Evolutionary conservation across 176 grass and related monocot species (phyloP).

Genomic region (Eragrostis nindensis): DNA sequence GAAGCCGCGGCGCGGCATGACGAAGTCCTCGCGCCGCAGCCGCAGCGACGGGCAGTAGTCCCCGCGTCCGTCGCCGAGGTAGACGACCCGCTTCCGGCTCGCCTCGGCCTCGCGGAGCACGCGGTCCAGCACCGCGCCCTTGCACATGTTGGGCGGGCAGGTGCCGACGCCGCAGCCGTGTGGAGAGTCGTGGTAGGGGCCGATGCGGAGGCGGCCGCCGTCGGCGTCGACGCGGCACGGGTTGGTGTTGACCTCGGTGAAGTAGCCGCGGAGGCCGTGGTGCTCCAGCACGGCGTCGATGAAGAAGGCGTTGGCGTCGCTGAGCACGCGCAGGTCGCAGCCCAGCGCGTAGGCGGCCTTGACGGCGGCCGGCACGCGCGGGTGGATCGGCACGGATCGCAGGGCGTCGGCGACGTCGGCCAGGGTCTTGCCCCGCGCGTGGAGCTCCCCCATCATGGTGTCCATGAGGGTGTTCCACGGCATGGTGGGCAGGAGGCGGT

Average conservation of each 20-base stretch:
- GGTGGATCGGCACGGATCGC: conserved; percentile 48
- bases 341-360: conserved; percentile 58
- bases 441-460: conserved; percentile 69
- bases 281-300: conserved; percentile 80
- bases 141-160: conserved; percentile 98
- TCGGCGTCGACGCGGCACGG: conserved; percentile 58
- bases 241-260: conserved; percentile 91
- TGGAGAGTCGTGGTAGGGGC: conserved; percentile 66
- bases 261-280: conserved; percentile 69
- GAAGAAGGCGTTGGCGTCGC: conserved; percentile 94
- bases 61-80: conserved; percentile 82
- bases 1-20: conserved; percentile 76
- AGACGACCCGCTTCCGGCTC: conserved; percentile 62
- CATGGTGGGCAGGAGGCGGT: conserved; percentile 87
- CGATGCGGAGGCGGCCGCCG: conserved; percentile 70
- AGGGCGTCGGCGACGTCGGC: conserved; percentile 58
- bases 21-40: conserved; percentile 54
- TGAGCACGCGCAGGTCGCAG: conserved; percentile 83
- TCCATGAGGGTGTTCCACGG: conserved; percentile 91
- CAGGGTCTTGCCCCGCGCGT: conserved; percentile 46
- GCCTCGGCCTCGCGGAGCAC: conserved; percentile 25
- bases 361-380: conserved; percentile 54
- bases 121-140: conserved; percentile 65
- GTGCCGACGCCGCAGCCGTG: conserved; percentile 69
- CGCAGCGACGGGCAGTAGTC: conserved; percentile 85